Evolutionary conservation across 495 filamentous ascomycete species (phyloP), one percentile per base, ranked within the genome.

Genomic region (Xanthoparmelia taractica): DNA sequence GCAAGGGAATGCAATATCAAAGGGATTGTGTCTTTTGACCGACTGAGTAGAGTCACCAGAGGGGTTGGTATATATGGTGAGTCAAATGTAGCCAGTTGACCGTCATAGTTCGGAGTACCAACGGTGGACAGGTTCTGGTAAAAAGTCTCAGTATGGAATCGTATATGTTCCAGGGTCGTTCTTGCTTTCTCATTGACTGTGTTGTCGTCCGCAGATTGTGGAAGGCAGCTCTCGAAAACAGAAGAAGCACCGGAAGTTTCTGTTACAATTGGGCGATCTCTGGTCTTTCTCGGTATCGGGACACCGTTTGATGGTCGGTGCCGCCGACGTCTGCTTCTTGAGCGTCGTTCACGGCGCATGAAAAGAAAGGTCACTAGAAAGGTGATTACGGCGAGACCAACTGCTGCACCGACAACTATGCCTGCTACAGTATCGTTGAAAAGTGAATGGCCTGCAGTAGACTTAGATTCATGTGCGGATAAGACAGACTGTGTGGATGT

Each of bases 381-480:
- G 1, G 73, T 70, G 4, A 76, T 31, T 8, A 76, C 41, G 18
- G 68, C 71, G 3, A 67, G 59, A 6, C 71, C 74, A 11, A 71
- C 33, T 41, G 74, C 68, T 12, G 67, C 67, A 1, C 69, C 74
- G 17, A 75, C 63, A 38, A 74, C 69, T 3, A 67, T 69, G 7
- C 74, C 74, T 31, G 74, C 74, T 20, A 75, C 68, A 4, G 69
- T 61, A 10, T 71, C 71, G n/a, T 54, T 65, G 52, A 61, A 65
- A 31, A 66, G 31, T 58, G n/a, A n/a, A n/a, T n/a, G n/a, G n/a
- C n/a, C n/a, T n/a, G n/a, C n/a, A n/a, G n/a, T n/a, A n/a, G n/a
- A n/a, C n/a, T n/a, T n/a, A n/a, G n/a, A n/a, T n/a, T n/a, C n/a
- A n/a, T n/a, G n/a, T n/a, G n/a, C n/a, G n/a, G 48, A 25, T 33